A percentile compares a stretch with the other conserved stretches of the same genome.
Evolutionary conservation across 768 basidiomycete genomes (phyloP).

Genomic region (Lactarius evosmus): DNA sequence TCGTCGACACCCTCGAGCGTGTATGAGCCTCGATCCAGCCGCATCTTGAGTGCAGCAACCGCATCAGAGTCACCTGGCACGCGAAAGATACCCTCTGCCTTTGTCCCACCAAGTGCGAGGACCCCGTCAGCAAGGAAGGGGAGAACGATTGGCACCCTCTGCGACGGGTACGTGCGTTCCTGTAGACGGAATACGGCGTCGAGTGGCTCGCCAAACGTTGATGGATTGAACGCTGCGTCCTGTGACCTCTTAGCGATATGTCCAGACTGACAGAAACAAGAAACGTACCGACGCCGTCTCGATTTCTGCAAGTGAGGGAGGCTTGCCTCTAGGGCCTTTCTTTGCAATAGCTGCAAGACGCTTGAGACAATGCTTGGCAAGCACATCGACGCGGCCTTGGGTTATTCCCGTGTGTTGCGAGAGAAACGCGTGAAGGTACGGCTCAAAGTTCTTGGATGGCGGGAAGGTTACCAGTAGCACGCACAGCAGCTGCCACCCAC

Average conservation of each 20-base stretch:
- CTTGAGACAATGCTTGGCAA: conserved; percentile 89
- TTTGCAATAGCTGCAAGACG: conserved; percentile 70
- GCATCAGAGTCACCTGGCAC: conserved; percentile 88
- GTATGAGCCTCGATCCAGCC: conserved; percentile 90
- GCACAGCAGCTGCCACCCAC: conserved; percentile 91
- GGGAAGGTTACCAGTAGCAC: conserved; percentile 90
- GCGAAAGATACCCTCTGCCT: conserved; percentile 88
- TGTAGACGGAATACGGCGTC: conserved; percentile 82
- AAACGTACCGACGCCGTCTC: conserved; percentile 80
- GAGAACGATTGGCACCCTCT: conserved; percentile 87
- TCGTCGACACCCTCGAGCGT: conserved; percentile 87
- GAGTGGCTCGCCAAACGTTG: conserved; percentile 88
- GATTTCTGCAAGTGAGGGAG: conserved; percentile 79
- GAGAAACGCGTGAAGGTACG: conserved; percentile 78
- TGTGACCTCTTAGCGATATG: conserved; percentile 33
- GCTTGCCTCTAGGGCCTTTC: conserved; percentile 84
- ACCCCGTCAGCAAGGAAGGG: conserved; percentile 93
- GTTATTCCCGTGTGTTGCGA: conserved; percentile 60
- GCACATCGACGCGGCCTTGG: conserved; percentile 79
- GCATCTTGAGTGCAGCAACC: conserved; percentile 82
- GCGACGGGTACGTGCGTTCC: conserved; percentile 78
- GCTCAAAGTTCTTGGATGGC: conserved; percentile 90
- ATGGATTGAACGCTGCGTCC: conserved; percentile 94
- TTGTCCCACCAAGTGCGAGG: conserved; percentile 79
- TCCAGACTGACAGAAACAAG: not conserved